phyloP scores from a whole-genome alignment of 495 filamentous ascomycete genomes.

The Chaetomidium leptoderma region DNA sequence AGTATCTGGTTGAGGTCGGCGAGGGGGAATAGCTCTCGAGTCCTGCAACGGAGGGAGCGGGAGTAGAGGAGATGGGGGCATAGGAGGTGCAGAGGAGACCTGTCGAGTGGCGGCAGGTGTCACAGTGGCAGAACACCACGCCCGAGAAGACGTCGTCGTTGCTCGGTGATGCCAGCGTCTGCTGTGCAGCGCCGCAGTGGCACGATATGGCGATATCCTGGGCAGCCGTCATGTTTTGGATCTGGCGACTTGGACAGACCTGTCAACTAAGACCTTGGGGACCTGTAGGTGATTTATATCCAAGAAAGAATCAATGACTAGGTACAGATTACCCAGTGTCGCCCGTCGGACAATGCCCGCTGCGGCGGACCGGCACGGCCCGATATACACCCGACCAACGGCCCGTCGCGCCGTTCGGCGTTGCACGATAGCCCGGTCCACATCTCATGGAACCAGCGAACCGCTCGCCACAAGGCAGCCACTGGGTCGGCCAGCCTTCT shows the following conservation, averaged over 20 bases:
- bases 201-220: conserved; percentile 42
- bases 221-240: background rate
- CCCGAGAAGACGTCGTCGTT: background rate
- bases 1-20: conserved; percentile 45
- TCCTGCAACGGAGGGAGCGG: conserved; percentile 30
- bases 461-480: too few relatives aligned
- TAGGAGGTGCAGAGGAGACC: conserved; percentile 58
- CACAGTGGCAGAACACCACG: conserved; percentile 59
- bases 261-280: too few relatives aligned
- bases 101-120: conserved; percentile 54
- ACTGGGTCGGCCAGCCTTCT: too few relatives aligned
- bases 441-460: too few relatives aligned
- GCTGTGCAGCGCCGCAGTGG: conserved; percentile 49
- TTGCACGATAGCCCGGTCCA: background rate
- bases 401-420: background rate
- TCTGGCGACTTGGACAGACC: too few relatives aligned
- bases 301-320: too few relatives aligned
- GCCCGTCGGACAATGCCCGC: too few relatives aligned
- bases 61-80: conserved; percentile 29
- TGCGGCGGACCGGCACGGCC: background rate
- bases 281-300: too few relatives aligned
- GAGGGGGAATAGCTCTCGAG: conserved; percentile 50
- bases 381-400: background rate
- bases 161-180: conserved; percentile 31
- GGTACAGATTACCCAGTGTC: too few relatives aligned